Conservation (phyloP, 352 stramenopile genomes). For the Pythium sp. region DNA sequence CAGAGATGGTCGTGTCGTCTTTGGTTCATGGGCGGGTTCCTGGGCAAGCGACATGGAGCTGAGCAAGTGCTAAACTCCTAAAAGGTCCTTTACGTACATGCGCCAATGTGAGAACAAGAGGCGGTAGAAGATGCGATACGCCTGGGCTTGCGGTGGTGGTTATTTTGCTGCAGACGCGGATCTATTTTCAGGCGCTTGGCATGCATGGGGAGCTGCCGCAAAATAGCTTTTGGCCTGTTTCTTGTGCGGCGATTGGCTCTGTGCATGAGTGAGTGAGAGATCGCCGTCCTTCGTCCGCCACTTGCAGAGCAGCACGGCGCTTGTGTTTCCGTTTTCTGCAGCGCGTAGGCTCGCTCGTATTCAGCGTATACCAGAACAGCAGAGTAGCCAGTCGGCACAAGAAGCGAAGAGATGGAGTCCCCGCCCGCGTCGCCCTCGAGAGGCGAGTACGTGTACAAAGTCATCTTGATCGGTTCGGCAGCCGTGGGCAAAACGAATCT, state of each 20-base stretch:
- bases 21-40: neutral
- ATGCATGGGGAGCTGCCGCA: neutral
- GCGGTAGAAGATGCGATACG: neutral
- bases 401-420: slow-evolving; percentile 18
- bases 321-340: neutral
- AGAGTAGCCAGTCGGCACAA: neutral
- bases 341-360: neutral
- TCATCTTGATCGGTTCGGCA: slow-evolving; percentile 60
- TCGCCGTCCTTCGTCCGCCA: neutral
- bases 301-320: neutral
- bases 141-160: neutral
- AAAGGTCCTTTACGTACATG: neutral
- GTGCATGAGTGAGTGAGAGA: neutral
- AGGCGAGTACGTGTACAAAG: slow-evolving; percentile 52
- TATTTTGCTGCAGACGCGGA: neutral
- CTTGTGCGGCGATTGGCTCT: neutral
- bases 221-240: neutral
- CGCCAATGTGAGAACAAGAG: neutral
- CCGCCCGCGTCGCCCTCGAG: slow-evolving; percentile 40
- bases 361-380: neutral
- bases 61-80: too few species aligned
- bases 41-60: neutral
- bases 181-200: neutral
- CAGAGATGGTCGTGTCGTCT: neutral
- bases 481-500: slow-evolving; percentile 70